Evolutionary conservation across 1,284 basidiomycete species (phyloP), one percentile per base, ranked within the genome.

Genomic region (Marasmius oreades): DNA sequence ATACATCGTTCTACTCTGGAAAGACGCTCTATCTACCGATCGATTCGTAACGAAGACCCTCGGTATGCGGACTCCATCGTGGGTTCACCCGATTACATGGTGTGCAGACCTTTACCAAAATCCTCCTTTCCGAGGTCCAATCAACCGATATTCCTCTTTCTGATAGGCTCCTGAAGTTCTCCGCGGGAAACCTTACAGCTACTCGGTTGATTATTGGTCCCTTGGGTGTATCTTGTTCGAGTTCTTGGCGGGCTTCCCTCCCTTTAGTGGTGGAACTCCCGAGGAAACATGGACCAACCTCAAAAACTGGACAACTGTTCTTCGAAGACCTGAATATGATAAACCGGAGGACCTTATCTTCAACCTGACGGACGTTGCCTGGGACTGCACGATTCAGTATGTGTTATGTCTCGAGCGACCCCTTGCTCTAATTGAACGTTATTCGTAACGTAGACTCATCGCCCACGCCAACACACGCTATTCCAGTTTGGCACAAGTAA

Each of bases 231-330:
- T 99, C 66, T 76, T 99, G 26, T 99, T 98, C 75, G 95, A 98
- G 74, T 98, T 98, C 74, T 78, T 98, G n/a, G 86, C 90, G 16
- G 95, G 95, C 22, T 99, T 98, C 77, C 97, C 97, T 10, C 97
- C 97, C 0, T 99, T 99, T 77, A 96, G 92, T 53, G 97, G 97
- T 12, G 86, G 90, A 44, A 94, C 90, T 0, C 91, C 95, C 0
- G 96, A 99, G 66, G 97, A 99, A 74, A 99, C 97, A 0, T 99
- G 97, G 95, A 94, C 94, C 20, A 99, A 99, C 72, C 76, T 99
- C 64, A 98, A 98, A 75, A 98, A 98, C 71, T 99, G 97, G 97
- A 84, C 88, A 23, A 91, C 91, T 64, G 93, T 95, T 2, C 80
- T 99, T 3, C 80, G 90, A 20, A 75, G 97, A 60, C 97, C 97